These are phyloP conservation scores for Penicillium fuscoglaucum DNA, from an alignment of 2,329 filamentous ascomycete genomes.

Conservation along the genomic window DNA sequence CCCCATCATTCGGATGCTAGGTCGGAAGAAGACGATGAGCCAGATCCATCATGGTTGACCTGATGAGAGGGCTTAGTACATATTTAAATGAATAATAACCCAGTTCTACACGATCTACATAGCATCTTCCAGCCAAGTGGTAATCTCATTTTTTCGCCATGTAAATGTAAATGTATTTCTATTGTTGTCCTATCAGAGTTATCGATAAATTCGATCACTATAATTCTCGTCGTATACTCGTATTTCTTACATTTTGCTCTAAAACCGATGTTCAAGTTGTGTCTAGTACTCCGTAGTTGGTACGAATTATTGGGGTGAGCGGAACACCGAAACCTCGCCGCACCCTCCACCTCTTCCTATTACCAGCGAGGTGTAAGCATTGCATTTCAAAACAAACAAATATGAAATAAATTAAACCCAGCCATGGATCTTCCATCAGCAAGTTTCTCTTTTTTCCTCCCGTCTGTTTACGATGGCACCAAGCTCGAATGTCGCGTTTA, in stretches of 20 bases:
- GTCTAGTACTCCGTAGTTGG: background rate
- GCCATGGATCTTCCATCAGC: slow-evolving; percentile 37
- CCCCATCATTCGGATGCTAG: slow-evolving; percentile 24
- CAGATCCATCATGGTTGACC: slow-evolving; percentile 45
- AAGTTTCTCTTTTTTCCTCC: slow-evolving; percentile 68
- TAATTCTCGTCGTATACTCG: background rate
- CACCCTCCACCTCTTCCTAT: slow-evolving; percentile 1
- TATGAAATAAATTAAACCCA: slow-evolving; percentile 33
- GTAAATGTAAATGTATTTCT: background rate
- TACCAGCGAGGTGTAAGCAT: background rate
- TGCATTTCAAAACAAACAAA: background rate
- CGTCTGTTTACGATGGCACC: slow-evolving; percentile 77
- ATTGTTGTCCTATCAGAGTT: background rate
- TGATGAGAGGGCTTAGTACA: slow-evolving; percentile 29
- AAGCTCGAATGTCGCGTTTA: slow-evolving; percentile 81
- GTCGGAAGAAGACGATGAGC: slow-evolving; percentile 46
- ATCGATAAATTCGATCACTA: background rate
- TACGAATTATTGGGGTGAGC: background rate
- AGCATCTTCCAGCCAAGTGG: background rate
- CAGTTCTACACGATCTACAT: background rate
- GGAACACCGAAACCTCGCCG: background rate
- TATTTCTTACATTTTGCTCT: background rate
- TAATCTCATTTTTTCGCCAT: background rate
- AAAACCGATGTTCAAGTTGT: background rate
- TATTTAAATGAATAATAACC: background rate